Evolutionary conservation across 2,329 filamentous ascomycete genomes (phyloP), one percentile per base, ranked within the genome.

Genomic region (Sclerotinia spermophila): DNA sequence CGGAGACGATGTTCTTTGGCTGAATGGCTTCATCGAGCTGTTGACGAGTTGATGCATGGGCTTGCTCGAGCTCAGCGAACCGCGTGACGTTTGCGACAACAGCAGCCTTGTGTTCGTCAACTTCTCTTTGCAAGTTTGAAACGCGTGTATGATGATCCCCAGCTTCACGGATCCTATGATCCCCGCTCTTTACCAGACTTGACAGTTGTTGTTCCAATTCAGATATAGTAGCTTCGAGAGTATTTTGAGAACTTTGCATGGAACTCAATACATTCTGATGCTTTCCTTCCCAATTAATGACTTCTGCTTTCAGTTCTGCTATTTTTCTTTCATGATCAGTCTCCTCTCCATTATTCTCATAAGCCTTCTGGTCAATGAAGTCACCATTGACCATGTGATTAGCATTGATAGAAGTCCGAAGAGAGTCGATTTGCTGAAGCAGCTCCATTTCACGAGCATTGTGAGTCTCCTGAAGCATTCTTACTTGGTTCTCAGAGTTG

Each of bases 401-500:
- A 21, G 71, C 59, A 48, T 75, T 70, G 24, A 77, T 67, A 21
- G 74, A 71, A 65, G 71, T 56, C 30, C 89, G 90, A 42, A 97
- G 84, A 35, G 82, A 84, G 64, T 92, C 87, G 33, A 98, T 83
- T 80, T 97, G 90, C 13, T 84, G 83, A 64, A 88, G 83, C 3
- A 98, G 84, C 76, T 94, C 89, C 78, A 88, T 86, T 81, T 98
- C 95, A 40, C 92, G 89, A 21, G 84, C 81, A n/a, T 86, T 85
- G 75, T 97, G 90, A 0, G 87, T 84, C 64, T 93, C 89, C 67
- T 92, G 91, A 77, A 97, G 85, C 67, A 88, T 84, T 71, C 86
- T 86, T 73, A 97, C 89, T 78, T 95, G 90, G 75, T 87, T 90
- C 81, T 98, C 94, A 75, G 91, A 96, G 80, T 93, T 90, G 78